Conservation (phyloP, 495 filamentous ascomycete species). For the Aspergillus hancockii region DNA sequence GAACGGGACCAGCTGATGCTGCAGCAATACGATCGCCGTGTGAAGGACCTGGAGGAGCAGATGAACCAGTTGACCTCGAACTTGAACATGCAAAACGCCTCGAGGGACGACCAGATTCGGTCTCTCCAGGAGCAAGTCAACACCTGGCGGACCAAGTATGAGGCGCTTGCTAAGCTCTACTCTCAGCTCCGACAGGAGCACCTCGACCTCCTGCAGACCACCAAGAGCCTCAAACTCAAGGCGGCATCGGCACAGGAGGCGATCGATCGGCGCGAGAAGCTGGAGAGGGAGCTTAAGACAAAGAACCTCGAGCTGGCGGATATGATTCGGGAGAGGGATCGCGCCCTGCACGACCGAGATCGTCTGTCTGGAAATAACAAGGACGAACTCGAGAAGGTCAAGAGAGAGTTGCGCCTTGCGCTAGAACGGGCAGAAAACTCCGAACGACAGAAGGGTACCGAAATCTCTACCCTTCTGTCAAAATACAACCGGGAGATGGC, state of each 20-base stretch:
- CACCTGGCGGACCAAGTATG: conserved; percentile 96
- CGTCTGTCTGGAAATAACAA: conserved; percentile 80
- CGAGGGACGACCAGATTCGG: conserved; percentile 92
- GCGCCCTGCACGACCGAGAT: conserved; percentile 92
- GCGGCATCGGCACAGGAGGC: conserved; percentile 96
- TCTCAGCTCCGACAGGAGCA: conserved; percentile 95
- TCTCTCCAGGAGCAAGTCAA: conserved; percentile 93
- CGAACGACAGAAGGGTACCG: conserved; percentile 87
- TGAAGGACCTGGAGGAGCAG: conserved; percentile 90
- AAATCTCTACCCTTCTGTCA: conserved; percentile 88
- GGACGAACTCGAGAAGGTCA: conserved; percentile 93
- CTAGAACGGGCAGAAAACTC: conserved; percentile 90
- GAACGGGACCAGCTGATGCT: conserved; percentile 96
- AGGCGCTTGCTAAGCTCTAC: conserved; percentile 93
- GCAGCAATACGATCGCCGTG: conserved; percentile 90
- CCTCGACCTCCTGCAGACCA: conserved; percentile 89
- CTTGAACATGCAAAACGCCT: conserved; percentile 78
- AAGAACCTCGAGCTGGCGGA: conserved; percentile 98
- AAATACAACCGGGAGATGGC: conserved; percentile 97
- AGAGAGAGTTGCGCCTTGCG: conserved; percentile 93
- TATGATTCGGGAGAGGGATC: conserved; percentile 96
- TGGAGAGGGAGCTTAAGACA: conserved; percentile 96
- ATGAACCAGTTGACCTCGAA: conserved; percentile 78
- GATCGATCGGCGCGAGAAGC: conserved; percentile 89
- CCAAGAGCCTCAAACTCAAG: conserved; percentile 93